phyloP scores from a whole-genome alignment of 2,329 filamentous ascomycete species.

The Trichoderma simmonsii region DNA sequence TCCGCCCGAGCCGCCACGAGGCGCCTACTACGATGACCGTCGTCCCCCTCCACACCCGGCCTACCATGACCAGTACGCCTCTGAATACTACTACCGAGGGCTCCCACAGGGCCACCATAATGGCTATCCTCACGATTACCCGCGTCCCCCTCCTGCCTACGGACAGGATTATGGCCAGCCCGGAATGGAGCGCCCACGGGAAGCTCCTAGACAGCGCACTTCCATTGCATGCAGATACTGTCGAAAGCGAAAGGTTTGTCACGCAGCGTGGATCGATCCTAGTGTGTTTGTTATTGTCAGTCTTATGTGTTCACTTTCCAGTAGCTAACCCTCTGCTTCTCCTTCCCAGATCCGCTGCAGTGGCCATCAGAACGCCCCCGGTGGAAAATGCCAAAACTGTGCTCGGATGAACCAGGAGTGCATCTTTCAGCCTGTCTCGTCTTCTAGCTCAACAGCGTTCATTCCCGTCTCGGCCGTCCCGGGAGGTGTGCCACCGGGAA shows the following conservation, averaged over 20 bases:
- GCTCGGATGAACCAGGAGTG: constrained; percentile 61
- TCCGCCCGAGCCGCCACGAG: constrained; percentile 40
- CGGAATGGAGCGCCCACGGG: constrained; percentile 34
- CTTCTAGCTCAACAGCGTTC: constrained; percentile 54
- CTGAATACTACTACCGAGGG: constrained; percentile 37
- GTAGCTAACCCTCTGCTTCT: background rate
- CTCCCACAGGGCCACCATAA: constrained; percentile 31
- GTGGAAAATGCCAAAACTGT: constrained; percentile 60
- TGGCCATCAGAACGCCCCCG: constrained; percentile 56
- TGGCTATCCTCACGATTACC: constrained; percentile 29
- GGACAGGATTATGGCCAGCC: constrained; percentile 35
- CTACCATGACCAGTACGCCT: constrained; percentile 35
- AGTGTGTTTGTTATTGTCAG: background rate
- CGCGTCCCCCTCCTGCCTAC: constrained; percentile 30
- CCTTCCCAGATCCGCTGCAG: constrained; percentile 55
- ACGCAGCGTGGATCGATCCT: background rate
- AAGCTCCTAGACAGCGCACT: constrained; percentile 56
- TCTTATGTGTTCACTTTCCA: background rate
- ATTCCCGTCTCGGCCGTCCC: constrained; percentile 57
- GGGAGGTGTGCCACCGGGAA: constrained; percentile 56
- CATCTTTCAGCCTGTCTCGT: constrained; percentile 58
- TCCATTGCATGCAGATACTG: constrained; percentile 61
- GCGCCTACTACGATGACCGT: constrained; percentile 37
- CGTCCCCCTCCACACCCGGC: constrained; percentile 32
- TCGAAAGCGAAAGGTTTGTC: constrained; percentile 56